These are phyloP conservation scores for Colletotrichum sp. DNA, from an alignment of 2,329 filamentous ascomycete genomes.

Conservation along the genomic window DNA sequence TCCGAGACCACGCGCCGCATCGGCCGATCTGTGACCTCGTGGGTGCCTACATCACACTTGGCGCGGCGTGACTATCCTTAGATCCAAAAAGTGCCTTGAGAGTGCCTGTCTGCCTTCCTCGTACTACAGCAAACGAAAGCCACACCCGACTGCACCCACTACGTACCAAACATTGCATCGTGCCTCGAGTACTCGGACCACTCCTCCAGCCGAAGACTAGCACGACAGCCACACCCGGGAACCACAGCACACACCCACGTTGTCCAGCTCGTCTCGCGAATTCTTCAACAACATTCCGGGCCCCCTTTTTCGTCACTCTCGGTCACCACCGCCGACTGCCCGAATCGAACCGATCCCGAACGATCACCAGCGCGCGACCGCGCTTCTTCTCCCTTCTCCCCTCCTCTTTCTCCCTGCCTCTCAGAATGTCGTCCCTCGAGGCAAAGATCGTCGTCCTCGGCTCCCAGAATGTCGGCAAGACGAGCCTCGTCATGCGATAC, in stretches of 20 bases:
- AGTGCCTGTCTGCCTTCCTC: background rate
- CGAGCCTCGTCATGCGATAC: constrained; percentile 77
- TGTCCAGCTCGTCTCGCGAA: background rate
- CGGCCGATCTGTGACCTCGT: constrained; percentile 19
- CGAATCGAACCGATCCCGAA: background rate
- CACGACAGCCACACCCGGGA: constrained; percentile 13
- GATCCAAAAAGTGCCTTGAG: background rate
- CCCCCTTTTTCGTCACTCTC: background rate
- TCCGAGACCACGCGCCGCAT: constrained; percentile 4
- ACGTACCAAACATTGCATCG: background rate
- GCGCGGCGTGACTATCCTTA: constrained; percentile 15
- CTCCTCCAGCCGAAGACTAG: constrained; percentile 4
- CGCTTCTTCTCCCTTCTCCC: background rate
- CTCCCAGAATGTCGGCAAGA: constrained; percentile 81
- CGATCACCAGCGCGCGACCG: background rate
- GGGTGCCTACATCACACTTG: constrained; percentile 8
- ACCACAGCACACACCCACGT: background rate
- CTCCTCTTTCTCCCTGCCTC: background rate
- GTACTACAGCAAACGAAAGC: background rate
- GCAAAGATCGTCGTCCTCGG: constrained; percentile 84
- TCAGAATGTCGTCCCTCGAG: constrained; percentile 66
- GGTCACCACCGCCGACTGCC: background rate
- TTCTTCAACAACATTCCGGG: background rate
- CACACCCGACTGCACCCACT: background rate
- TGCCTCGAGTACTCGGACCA: constrained; percentile 2